These are phyloP conservation scores for Prunus mira DNA, from an alignment of 306 rosid genomes.

Conservation along the genomic window DNA sequence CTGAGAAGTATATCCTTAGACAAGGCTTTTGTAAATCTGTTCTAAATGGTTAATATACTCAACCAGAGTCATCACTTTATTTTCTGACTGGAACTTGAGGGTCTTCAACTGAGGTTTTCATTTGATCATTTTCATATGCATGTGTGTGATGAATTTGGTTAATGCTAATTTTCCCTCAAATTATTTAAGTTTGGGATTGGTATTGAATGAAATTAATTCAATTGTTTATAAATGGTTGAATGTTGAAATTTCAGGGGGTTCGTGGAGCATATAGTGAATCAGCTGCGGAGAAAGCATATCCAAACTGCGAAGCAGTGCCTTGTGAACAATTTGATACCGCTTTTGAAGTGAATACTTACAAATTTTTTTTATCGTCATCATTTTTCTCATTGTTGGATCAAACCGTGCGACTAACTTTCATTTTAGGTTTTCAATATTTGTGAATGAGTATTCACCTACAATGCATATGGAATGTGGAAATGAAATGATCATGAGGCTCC, in stretches of 20 bases:
- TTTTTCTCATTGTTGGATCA: background rate
- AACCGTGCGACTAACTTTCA: background rate
- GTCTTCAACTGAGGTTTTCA: background rate
- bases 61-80: background rate
- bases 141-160: background rate
- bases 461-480: background rate
- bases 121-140: background rate
- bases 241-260: conserved; percentile 64
- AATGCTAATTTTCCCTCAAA: background rate
- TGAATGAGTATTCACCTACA: background rate
- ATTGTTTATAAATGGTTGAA: conserved; percentile 3
- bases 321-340: conserved; percentile 90
- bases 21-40: background rate
- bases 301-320: conserved; percentile 93
- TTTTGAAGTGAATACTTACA: conserved; percentile 55
- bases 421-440: background rate
- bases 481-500: background rate
- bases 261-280: conserved; percentile 88
- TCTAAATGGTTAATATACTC: background rate
- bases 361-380: background rate
- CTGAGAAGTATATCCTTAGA: background rate
- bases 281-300: conserved; percentile 92
- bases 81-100: background rate
- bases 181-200: background rate
- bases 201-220: background rate